Percentiles rank a stretch among this genome's conserved stretches.
phyloP scores from a whole-genome alignment of 768 basidiomycete species.

The Pleurotus djamor region DNA sequence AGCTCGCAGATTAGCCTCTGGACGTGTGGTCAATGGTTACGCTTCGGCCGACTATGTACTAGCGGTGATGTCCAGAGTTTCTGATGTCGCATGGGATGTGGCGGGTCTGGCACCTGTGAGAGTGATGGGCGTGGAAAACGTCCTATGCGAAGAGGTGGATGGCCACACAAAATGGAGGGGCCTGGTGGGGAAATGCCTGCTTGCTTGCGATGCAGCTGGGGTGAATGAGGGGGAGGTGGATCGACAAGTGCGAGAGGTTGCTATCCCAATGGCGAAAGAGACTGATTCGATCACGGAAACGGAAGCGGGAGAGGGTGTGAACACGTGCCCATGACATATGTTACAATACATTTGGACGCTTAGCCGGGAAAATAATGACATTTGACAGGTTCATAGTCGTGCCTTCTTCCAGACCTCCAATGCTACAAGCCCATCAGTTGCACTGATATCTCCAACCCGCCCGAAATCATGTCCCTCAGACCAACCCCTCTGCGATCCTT shows the following conservation, averaged over 20 bases:
- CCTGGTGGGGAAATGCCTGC: slow-evolving; percentile 45
- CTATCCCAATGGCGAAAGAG: slow-evolving; percentile 15
- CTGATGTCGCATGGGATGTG: slow-evolving; percentile 45
- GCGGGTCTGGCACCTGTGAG: slow-evolving; percentile 48
- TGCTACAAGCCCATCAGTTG: neutral
- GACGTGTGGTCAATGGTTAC: slow-evolving; percentile 55
- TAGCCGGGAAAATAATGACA: too few relatives aligned
- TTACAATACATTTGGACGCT: neutral
- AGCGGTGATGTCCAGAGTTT: slow-evolving; percentile 46
- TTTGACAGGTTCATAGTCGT: too few relatives aligned
- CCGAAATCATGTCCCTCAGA: slow-evolving; percentile 20
- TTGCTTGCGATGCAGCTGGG: slow-evolving; percentile 35
- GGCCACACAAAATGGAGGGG: slow-evolving; percentile 51
- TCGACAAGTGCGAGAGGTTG: slow-evolving; percentile 27
- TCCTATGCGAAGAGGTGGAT: slow-evolving; percentile 42
- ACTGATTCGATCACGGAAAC: neutral
- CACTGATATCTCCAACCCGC: neutral
- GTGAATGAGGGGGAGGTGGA: slow-evolving; percentile 32
- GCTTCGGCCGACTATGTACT: slow-evolving; percentile 51
- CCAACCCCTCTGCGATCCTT: slow-evolving; percentile 51
- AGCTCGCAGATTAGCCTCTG: slow-evolving; percentile 45
- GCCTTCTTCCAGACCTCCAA: neutral
- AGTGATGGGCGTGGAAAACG: slow-evolving; percentile 51
- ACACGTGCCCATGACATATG: slow-evolving; percentile 6
- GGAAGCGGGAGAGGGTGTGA: neutral